Conservation (phyloP, 306 rosid species). For the Dalbergia cochinchinensis region DNA sequence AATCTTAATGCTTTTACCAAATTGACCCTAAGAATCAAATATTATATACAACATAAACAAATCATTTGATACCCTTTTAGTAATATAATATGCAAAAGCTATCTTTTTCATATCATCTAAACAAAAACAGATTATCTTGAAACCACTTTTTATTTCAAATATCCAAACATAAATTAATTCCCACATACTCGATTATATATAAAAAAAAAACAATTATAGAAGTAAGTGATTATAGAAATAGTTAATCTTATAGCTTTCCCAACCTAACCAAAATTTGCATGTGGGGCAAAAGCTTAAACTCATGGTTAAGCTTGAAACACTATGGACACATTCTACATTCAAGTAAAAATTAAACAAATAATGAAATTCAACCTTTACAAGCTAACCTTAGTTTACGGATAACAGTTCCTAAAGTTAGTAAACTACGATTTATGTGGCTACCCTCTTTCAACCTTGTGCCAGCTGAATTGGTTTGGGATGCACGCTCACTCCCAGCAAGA, state of each 20-base stretch:
- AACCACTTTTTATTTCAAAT: too few species aligned
- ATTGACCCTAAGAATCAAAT: too few species aligned
- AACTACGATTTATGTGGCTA: conserved; percentile 94
- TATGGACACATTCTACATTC: conserved; percentile 22
- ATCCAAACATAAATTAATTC: too few species aligned
- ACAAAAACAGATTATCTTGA: too few species aligned
- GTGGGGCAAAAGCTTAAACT: not conserved
- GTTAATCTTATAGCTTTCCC: not conserved
- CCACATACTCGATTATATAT: too few species aligned
- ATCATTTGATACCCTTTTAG: too few species aligned
- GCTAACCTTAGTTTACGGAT: conserved; percentile 95
- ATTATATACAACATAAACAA: too few species aligned
- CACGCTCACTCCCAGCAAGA: conserved; percentile 97
- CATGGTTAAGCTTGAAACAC: conserved; percentile 10
- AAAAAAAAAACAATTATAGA: too few species aligned
- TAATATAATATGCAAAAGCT: too few species aligned
- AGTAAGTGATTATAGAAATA: too few species aligned
- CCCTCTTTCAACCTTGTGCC: conserved; percentile 97
- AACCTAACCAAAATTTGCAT: conserved; percentile 14
- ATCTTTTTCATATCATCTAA: too few species aligned
- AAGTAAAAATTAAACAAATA: not conserved
- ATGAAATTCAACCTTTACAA: conserved; percentile 20
- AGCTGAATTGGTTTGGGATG: conserved; percentile 91
- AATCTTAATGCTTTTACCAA: too few species aligned
- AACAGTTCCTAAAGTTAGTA: conserved; percentile 92